Base-by-base conservation (phyloP, 2,329 filamentous ascomycete species). In the Penicillium thymicola region DNA sequence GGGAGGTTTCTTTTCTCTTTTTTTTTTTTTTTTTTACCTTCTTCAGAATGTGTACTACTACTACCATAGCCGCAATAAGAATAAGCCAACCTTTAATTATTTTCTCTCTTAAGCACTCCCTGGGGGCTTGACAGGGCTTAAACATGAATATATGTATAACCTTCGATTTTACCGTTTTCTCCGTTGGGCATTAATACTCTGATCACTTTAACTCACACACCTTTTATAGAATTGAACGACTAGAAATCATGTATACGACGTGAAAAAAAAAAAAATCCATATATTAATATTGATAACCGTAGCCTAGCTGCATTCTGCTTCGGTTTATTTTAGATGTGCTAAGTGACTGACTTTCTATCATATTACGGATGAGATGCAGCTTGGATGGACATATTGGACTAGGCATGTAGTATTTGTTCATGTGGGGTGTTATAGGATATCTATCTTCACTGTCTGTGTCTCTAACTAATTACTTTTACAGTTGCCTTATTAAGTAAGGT, bases 11-110 rank as follows among this genome's bases (percentile, higher is more conserved):
- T n/a, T 25, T 32, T 30, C 11, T 5, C 5, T 32, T 5, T 13
- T 32, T 32, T 2, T 32, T 13, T 13, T 30, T 11, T 32, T 32
- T 32, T 46, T 43, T 28, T 8, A 47, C 37, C 32, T 43, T 42
- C 37, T 43, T 37, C 34, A 16, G 32, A 50, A 27, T 30, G 34
- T 60, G 56, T 60, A 60, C 57, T 51, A 53, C 57, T 51, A 52
- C 25, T 60, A 59, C 41, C 18, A 46, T 34, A 54, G 21, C 36
- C 4, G 25, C 51, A 52, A 52, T 30, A 52, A n/a, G 13, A 46
- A 46, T 28, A 38, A 23, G 46, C 5, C 18, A 46, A 25, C 14
- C 5, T 14, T 21, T n/a, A 14, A 18, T 41, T 3, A 5, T 34
- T 32, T 40, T 23, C 16, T 23, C 5, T 23, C 5, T 11, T 3